phyloP scores from a whole-genome alignment of 129 eudicot species.

The Oenanthe sinensis region DNA sequence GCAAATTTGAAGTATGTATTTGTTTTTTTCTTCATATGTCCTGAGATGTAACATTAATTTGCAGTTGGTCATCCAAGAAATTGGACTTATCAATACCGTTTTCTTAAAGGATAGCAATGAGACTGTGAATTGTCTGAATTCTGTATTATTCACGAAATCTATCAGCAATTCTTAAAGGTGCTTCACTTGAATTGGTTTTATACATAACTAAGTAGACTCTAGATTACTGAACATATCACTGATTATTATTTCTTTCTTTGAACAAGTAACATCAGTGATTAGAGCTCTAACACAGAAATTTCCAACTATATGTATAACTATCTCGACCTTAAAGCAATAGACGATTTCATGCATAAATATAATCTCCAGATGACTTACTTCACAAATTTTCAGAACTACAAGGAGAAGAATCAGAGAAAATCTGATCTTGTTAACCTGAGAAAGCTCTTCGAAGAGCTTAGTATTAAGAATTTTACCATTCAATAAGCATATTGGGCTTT shows the following conservation, averaged over 20 bases:
- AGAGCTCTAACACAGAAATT: no score
- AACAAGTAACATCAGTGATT: no score
- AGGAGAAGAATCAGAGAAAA: slow-evolving; percentile 17
- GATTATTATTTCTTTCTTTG: no score
- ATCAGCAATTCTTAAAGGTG: slow-evolving; percentile 18
- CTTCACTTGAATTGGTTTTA: neutral
- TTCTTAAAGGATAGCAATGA: slow-evolving; percentile 30
- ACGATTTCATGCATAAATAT: slow-evolving; percentile 24
- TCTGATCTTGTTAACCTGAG: slow-evolving; percentile 34
- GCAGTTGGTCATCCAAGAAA: slow-evolving; percentile 11
- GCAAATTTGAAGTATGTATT: neutral
- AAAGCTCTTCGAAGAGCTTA: slow-evolving; percentile 27
- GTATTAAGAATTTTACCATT: slow-evolving; percentile 11
- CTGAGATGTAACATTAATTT: neutral
- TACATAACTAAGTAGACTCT: neutral
- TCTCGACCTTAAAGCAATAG: slow-evolving; percentile 19
- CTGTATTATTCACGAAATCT: slow-evolving; percentile 26
- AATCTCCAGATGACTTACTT: slow-evolving; percentile 27
- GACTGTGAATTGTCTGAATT: slow-evolving; percentile 27
- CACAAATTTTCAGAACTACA: slow-evolving; percentile 22
- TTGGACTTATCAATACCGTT: slow-evolving; percentile 31
- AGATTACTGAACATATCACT: neutral
- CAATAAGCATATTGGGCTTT: neutral
- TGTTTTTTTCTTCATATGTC: neutral
- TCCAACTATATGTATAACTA: no score